These are phyloP conservation scores for Penicillium coffeae DNA, from an alignment of 495 filamentous ascomycete genomes.

Conservation along the genomic window DNA sequence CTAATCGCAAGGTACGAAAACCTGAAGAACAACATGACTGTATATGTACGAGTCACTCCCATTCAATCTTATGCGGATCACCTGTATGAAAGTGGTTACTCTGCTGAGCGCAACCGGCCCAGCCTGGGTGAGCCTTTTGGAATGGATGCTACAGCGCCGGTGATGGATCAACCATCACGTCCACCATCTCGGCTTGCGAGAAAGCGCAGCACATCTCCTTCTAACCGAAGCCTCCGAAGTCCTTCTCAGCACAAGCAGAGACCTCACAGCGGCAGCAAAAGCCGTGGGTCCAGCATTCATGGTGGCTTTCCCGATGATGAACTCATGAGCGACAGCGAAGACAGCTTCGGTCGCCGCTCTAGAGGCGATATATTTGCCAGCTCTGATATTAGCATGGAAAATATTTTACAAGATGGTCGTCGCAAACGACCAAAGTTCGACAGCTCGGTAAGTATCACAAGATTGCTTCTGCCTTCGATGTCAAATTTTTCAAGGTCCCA, in stretches of 20 bases:
- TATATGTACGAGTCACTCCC: conserved; percentile 79
- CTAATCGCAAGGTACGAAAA: conserved; percentile 96
- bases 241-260: conserved; percentile 71
- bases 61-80: conserved; percentile 50
- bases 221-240: conserved; percentile 71
- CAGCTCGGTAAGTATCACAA: conserved; percentile 71
- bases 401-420: conserved; percentile 94
- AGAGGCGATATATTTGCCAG: conserved; percentile 81
- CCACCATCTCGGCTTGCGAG: conserved; percentile 64
- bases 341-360: conserved; percentile 66
- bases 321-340: conserved; percentile 78
- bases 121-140: conserved; percentile 55
- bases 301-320: conserved; percentile 62
- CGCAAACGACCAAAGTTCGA: conserved; percentile 96
- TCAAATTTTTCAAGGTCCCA: conserved; percentile 3
- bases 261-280: conserved; percentile 63
- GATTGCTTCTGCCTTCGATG: conserved; percentile 2
- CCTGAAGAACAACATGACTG: conserved; percentile 80
- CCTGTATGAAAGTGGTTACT: conserved; percentile 31
- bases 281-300: conserved; percentile 63
- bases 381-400: conserved; percentile 94
- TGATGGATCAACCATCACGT: conserved; percentile 57
- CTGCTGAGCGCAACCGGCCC: conserved; percentile 44
- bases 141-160: conserved; percentile 48
- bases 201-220: conserved; percentile 81